Evolutionary conservation across 805 yeast genomes (phyloP), one percentile per base, ranked within the genome.

Genomic region (Metschnikowia lachancei): DNA sequence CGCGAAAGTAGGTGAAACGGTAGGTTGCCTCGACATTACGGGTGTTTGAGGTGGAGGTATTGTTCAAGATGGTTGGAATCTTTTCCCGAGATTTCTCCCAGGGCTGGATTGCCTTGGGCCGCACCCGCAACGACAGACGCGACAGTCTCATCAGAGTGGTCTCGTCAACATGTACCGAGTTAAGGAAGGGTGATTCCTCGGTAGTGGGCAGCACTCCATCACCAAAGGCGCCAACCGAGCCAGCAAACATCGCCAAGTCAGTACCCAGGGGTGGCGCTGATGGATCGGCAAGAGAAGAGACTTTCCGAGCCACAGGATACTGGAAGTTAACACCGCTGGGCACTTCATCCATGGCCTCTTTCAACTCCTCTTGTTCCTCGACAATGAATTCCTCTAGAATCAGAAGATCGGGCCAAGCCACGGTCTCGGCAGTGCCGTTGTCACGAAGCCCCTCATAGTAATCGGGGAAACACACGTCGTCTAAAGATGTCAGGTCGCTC

Each of bases 1-100:
- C 96, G 54, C 98, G 76, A 66, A 94, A 92, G 61, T 92, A 92
- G 0, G 98, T 89, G 69, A 87, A 92, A 52, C 98, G 73, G 62
- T 81, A 82, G 14, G 58, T 43, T 3, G 56, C 56, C 12, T 56
- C 59, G 33, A 80, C 80, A 40, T 35, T 31, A 17, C 31, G 35
- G 35, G 35, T 12, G 19, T 32, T 32, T n/a, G 35, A 29, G 32
- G 4, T 29, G 16, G 4, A 6, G 32, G 32, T 38, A 19, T 35
- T 41, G 43, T 53, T 53, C 39, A 70, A 55, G 26, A 69, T 67
- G 9, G 70, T 61, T 13, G 67, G 64, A 26, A 65, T 56, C 20
- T 55, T 51, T 37, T 64, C 63, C 39, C 57, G 55, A 3, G 60
- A 52, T 41, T 60, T 72, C 49, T 78, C 83, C 88, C 95, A 87